A percentile compares a stretch with the other conserved stretches of the same genome.
Conservation (phyloP, 768 basidiomycete genomes). For the Mycena leptocephala region DNA sequence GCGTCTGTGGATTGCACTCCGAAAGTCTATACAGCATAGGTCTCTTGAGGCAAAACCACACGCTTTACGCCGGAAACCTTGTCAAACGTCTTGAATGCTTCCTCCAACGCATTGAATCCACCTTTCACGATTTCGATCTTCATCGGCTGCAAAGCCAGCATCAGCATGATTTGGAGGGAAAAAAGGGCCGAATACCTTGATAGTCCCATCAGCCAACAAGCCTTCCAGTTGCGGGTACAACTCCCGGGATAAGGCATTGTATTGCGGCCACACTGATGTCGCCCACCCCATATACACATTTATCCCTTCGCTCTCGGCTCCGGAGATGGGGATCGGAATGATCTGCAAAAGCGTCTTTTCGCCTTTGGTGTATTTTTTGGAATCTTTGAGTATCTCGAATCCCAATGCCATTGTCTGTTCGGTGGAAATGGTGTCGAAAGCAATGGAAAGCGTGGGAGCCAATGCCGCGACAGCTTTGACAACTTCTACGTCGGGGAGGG, state of each 20-base stretch:
- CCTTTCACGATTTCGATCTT: slow-evolving; percentile 15
- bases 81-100: slow-evolving; percentile 4
- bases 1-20: too few relatives aligned
- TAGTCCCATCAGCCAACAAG: slow-evolving; percentile 16
- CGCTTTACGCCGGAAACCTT: slow-evolving; percentile 11
- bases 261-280: slow-evolving; percentile 12
- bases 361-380: slow-evolving; percentile 13
- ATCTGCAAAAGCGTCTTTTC: slow-evolving; percentile 17
- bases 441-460: slow-evolving; percentile 10
- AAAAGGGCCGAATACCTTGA: slow-evolving; percentile 10
- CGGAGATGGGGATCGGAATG: not conserved
- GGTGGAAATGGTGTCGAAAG: slow-evolving; percentile 13
- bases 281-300: slow-evolving; percentile 9
- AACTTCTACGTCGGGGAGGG: slow-evolving; percentile 26
- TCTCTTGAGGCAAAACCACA: slow-evolving; percentile 13
- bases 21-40: not conserved
- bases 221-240: slow-evolving; percentile 15
- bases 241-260: slow-evolving; percentile 20
- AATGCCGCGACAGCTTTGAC: slow-evolving; percentile 11
- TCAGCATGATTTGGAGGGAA: not conserved
- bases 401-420: not conserved
- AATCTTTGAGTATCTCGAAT: slow-evolving; percentile 17
- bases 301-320: slow-evolving; percentile 6
- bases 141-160: not conserved
- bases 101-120: slow-evolving; percentile 8